Percentiles rank a stretch among this genome's conserved stretches.
Conservation (phyloP, 495 filamentous ascomycete genomes). For the Chaetomium cochliodes region DNA sequence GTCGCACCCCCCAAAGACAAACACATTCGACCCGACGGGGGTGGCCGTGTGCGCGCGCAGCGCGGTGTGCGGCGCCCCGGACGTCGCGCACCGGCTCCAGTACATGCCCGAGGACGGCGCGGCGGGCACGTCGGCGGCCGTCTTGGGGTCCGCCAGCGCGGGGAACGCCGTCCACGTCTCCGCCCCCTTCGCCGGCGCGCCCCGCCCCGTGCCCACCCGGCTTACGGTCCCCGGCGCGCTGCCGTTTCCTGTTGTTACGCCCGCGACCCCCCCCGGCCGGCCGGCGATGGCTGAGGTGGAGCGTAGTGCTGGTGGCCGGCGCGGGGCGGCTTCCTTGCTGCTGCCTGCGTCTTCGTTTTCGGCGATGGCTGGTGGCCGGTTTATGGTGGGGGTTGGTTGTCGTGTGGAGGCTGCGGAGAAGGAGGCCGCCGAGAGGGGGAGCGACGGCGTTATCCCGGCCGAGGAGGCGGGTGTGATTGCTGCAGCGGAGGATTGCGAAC, state of each 20-base stretch:
- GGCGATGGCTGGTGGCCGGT: conserved; percentile 27
- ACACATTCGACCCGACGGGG: conserved; percentile 59
- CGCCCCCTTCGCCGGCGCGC: conserved; percentile 34
- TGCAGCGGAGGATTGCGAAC: conserved; percentile 46
- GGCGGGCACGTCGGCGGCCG: conserved; percentile 55
- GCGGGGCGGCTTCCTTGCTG: conserved; percentile 34
- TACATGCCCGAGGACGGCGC: conserved; percentile 69
- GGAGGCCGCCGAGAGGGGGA: conserved; percentile 28
- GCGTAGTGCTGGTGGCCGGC: conserved; percentile 42
- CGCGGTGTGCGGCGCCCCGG: conserved; percentile 55
- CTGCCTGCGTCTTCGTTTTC: conserved; percentile 36
- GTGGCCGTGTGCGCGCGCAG: conserved; percentile 64
- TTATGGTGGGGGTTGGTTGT: conserved; percentile 34
- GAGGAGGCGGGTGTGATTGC: conserved; percentile 35
- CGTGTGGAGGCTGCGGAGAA: conserved; percentile 33
- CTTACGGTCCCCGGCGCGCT: conserved; percentile 14
- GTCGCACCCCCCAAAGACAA: conserved; percentile 67
- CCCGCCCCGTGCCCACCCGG: conserved; percentile 32
- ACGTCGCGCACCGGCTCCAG: conserved; percentile 60
- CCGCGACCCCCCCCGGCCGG: conserved; percentile 26
- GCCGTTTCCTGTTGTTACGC: conserved; percentile 22
- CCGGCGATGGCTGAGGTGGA: conserved; percentile 55
- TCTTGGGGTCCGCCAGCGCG: conserved; percentile 55
- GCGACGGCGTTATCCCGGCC: conserved; percentile 11
- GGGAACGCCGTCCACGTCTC: conserved; percentile 49